Evolutionary conservation across 1,284 basidiomycete genomes (phyloP).

Genomic region (Omphalotus olearius): DNA sequence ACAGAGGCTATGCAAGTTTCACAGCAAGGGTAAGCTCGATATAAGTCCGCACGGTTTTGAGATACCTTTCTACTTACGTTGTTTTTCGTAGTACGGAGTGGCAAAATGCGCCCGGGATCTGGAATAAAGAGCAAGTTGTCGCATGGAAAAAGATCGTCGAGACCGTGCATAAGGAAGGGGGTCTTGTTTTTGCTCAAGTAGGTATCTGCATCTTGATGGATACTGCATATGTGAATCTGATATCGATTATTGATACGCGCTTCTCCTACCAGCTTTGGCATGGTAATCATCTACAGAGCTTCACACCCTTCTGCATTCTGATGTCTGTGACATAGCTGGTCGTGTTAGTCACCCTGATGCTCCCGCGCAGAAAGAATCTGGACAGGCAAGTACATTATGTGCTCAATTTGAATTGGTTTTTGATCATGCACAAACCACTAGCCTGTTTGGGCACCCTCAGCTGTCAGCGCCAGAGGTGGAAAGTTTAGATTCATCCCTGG

Average conservation of each 20-base stretch:
- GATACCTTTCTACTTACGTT: not conserved
- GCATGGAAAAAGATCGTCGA: slow-evolving; percentile 37
- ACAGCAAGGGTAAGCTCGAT: slow-evolving; percentile 33
- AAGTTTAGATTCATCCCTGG: slow-evolving; percentile 21
- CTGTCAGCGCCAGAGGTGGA: slow-evolving; percentile 22
- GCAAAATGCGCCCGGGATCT: slow-evolving; percentile 37
- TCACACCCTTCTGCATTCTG: not conserved
- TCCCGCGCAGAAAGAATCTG: slow-evolving; percentile 30
- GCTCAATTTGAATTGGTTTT: too few species aligned
- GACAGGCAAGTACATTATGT: slow-evolving; percentile 19
- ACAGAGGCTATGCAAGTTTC: slow-evolving; percentile 38
- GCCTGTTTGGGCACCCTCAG: slow-evolving; percentile 16
- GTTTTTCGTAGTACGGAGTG: slow-evolving; percentile 29
- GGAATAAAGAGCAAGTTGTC: slow-evolving; percentile 30
- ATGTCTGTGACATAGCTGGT: slow-evolving; percentile 23
- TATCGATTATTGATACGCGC: not conserved
- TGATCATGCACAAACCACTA: not conserved
- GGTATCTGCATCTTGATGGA: not conserved
- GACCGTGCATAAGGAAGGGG: slow-evolving; percentile 31
- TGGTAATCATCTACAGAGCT: slow-evolving; percentile 20
- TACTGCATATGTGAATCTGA: not conserved
- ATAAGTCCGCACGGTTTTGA: not conserved
- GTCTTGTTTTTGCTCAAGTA: slow-evolving; percentile 32
- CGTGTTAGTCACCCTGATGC: slow-evolving; percentile 32
- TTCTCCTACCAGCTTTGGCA: slow-evolving; percentile 26